Base-by-base conservation (phyloP, 257 asterid species). In the Solanum stenotomum region DNA sequence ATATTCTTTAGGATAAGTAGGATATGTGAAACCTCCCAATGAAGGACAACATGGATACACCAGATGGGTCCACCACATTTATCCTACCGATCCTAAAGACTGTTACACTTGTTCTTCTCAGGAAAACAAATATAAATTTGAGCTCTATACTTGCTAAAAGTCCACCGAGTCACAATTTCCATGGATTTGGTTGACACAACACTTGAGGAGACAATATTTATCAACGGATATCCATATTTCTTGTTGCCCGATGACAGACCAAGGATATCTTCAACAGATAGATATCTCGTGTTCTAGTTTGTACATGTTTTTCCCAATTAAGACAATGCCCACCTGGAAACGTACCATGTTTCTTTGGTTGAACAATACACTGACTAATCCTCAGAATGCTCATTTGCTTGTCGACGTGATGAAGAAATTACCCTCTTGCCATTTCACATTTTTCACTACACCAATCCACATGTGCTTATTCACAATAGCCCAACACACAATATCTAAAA, bases 191-290 rank as follows among this genome's bases (percentile, higher is more conserved):
- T 59, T 35, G 11, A 86, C 71, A 59, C 87, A 44, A 88, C 46
- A 44, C 61, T 88, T 22, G 89, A 49, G 79, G 78, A 85, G 59
- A 6, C 27, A 38, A 85, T 18, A 77, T 18, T 25, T 71, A 46
- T 90, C 22, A 86, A 56, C 13, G 85, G 65, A 85, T 87, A 77
- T n/a, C 35, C 40, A 56, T 74, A 23, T 29, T 16, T 85, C 13
- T 29, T 87, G 87, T 89, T 88, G 40, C 93, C 94, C 29, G 92
- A 84, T 8, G 92, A 85, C 67, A 95, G 93, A 92, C 1, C 86
- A 46, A 94, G 86, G n/a, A 93, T 96, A 86, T 94, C 98, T 13
- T 88, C 84, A 75, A 89, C 88, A 79, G 91, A 42, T 65, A 95
- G 52, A 89, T 89, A 92, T 85, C 89, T 91, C 10, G 91, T 91